Conservation (phyloP, 1,139 yeast genomes). For the Blastobotrys buckinghamii region DNA sequence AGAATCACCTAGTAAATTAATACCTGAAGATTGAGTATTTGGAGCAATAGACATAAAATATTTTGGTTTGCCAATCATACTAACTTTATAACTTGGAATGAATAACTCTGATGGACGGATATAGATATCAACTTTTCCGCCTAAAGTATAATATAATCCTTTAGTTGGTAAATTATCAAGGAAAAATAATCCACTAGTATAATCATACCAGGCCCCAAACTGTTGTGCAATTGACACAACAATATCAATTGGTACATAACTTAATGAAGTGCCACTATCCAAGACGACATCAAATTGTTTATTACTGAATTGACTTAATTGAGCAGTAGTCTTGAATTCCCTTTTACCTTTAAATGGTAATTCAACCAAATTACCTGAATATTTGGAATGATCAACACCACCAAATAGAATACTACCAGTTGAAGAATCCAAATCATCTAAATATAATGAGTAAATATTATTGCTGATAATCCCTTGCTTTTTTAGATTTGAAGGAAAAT, state of each 20-base stretch:
- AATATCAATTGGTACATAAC: conserved; percentile 23
- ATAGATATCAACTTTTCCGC: conserved; percentile 28
- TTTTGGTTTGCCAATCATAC: conserved; percentile 1
- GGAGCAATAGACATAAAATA: conserved; percentile 21
- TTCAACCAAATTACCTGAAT: conserved; percentile 39
- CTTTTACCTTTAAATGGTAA: conserved; percentile 21
- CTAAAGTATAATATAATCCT: conserved; percentile 13
- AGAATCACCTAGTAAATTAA: conserved; percentile 57
- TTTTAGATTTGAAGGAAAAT: conserved; percentile 21
- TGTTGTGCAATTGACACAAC: conserved; percentile 19
- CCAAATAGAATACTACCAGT: conserved; percentile 53
- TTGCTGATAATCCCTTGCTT: conserved; percentile 35
- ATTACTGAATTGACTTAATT: conserved; percentile 8
- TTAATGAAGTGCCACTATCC: conserved; percentile 32
- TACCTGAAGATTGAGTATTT: conserved; percentile 21
- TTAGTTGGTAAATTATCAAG: conserved; percentile 11
- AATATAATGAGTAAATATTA: conserved; percentile 49
- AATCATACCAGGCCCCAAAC: conserved; percentile 18
- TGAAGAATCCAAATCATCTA: conserved; percentile 37
- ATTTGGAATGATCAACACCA: conserved; percentile 52
- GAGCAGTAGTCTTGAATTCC: conserved; percentile 15
- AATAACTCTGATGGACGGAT: conserved; percentile 38
- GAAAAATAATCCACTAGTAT: conserved; percentile 10
- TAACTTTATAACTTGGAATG: conserved; percentile 10
- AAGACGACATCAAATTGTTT: conserved; percentile 33